Evolutionary conservation across 805 yeast genomes (phyloP), one percentile per base, ranked within the genome.

Genomic region (Monosporozyma yasuniensis): DNA sequence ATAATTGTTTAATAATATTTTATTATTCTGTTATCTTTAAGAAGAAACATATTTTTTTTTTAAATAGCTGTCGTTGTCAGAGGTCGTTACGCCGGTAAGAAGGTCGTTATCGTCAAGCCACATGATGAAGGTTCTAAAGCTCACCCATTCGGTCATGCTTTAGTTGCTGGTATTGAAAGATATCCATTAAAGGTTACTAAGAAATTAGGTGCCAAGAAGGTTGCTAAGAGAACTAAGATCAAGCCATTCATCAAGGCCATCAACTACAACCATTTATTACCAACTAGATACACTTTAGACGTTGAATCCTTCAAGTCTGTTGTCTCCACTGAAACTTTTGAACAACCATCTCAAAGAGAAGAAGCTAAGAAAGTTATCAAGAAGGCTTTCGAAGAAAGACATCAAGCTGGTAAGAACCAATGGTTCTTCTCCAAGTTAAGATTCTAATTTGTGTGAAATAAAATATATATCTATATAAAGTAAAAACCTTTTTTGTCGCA

Each of bases 71-170:
- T 93, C 79, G 90, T 93, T 75, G 96, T 90, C 77, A 91, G 98
- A 77, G 99, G 99, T 72, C 93, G 99, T 81, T 91, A 82, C 87
- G 99, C 99, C 75, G 99, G 99, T 82, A 91, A 90, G 87, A 93
- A 93, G 86, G 99, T 93, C 65, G 99, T 93, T 74, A 89, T 93
- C 72, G 90, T 93, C 73, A 89, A 87, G 78, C 93, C 96, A 66
- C 95, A 87, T 74, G 98, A 93, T 72, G 97, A 93, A 72, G 99
- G 99, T 73, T 81, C 98, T 80, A 93, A 93, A 81, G 73, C 93
- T 61, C 97, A 91, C 82, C 93, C 95, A 70, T 93, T 89, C 87
- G 96, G 96, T 74, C 98, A 93, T 71, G 99, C 99, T 73, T 81
- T 93, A 68, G 99, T 93, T 71, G 98, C 96, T 65, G 99, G 99